phyloP scores from a whole-genome alignment of 2,329 filamentous ascomycete species.

The Cyclaneusma minus region DNA sequence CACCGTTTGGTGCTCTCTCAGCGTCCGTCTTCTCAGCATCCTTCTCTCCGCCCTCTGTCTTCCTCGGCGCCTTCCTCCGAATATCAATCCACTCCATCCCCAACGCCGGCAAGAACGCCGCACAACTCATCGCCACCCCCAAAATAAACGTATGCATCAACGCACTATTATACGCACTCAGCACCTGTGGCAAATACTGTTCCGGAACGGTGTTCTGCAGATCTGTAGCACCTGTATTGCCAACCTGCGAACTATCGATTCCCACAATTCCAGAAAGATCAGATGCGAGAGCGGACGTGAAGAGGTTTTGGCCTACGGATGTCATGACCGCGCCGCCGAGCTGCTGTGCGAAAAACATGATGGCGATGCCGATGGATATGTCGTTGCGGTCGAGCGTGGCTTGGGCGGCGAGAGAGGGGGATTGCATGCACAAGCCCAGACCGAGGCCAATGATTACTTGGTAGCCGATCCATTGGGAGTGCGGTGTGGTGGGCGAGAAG shows the following conservation, averaged over 20 bases:
- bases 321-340: slow-evolving; percentile 22
- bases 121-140: slow-evolving; percentile 31
- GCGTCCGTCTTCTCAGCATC: no score
- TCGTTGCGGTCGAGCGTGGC: slow-evolving; percentile 14
- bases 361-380: slow-evolving; percentile 16
- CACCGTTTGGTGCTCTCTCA: no score
- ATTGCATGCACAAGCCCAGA: slow-evolving; percentile 16
- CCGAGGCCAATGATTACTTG: slow-evolving; percentile 15
- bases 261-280: slow-evolving; percentile 5
- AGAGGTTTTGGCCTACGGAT: slow-evolving; percentile 14
- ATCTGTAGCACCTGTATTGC: slow-evolving; percentile 31
- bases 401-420: slow-evolving; percentile 15
- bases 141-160: slow-evolving; percentile 38
- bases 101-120: slow-evolving; percentile 37
- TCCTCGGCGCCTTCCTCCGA: no score
- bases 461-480: slow-evolving; percentile 20
- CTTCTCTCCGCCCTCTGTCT: no score
- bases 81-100: slow-evolving; percentile 52
- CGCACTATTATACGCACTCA: slow-evolving; percentile 37
- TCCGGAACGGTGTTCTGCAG: slow-evolving; percentile 27
- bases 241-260: slow-evolving; percentile 6
- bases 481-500: slow-evolving; percentile 17
- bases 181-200: slow-evolving; percentile 26
- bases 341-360: slow-evolving; percentile 20
- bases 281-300: slow-evolving; percentile 13